These are phyloP conservation scores for Ophioceras dolichostomum DNA, from an alignment of 2,329 filamentous ascomycete genomes.

Conservation along the genomic window DNA sequence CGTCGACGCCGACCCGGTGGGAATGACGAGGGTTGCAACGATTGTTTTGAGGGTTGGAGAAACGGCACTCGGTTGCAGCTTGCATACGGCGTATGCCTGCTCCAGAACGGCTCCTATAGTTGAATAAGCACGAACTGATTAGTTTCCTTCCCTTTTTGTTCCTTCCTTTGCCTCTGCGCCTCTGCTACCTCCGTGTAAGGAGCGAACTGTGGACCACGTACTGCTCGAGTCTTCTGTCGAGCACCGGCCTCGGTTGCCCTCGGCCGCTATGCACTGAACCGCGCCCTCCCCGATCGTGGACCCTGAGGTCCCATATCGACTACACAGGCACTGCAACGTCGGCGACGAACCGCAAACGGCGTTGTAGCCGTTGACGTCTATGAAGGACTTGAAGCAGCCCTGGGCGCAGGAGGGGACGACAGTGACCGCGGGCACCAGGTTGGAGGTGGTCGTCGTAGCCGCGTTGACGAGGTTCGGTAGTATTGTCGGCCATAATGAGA, in stretches of 20 bases:
- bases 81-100: constrained; percentile 47
- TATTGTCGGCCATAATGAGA: constrained; percentile 17
- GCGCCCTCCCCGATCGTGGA: constrained; percentile 63
- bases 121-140: not conserved
- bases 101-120: constrained; percentile 17
- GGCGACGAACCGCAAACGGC: constrained; percentile 33
- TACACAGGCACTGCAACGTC: constrained; percentile 53
- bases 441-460: constrained; percentile 9
- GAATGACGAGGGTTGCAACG: constrained; percentile 39
- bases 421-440: constrained; percentile 13
- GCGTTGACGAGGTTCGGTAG: constrained; percentile 7
- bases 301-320: constrained; percentile 41
- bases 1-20: constrained; percentile 14
- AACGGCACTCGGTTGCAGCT: constrained; percentile 32
- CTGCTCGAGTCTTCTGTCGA: constrained; percentile 26
- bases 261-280: constrained; percentile 51
- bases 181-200: too few relatives aligned
- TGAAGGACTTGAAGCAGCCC: constrained; percentile 49
- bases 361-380: constrained; percentile 44
- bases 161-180: too few relatives aligned
- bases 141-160: not conserved
- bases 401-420: constrained; percentile 46
- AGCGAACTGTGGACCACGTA: constrained; percentile 12
- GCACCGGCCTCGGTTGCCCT: constrained; percentile 38
- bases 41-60: constrained; percentile 46